Evolutionary conservation across 2,329 filamentous ascomycete genomes (phyloP).

Genomic region (Diaporthe aspalathi): DNA sequence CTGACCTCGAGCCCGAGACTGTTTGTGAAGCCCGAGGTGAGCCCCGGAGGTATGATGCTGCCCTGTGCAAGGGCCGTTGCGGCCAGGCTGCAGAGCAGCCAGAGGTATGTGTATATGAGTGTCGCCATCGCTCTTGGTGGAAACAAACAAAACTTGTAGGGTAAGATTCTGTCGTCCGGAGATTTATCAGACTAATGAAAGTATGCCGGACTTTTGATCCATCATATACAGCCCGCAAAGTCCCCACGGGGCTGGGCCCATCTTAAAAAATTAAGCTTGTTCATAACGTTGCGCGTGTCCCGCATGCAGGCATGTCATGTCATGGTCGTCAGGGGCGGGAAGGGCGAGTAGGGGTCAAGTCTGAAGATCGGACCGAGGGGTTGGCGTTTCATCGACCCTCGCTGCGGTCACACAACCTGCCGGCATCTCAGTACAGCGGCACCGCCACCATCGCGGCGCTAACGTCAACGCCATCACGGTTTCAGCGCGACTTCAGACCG

Average conservation of each 20-base stretch:
- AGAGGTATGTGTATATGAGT: neutral
- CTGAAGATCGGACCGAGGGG: slow-evolving; percentile 31
- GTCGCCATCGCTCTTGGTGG: neutral
- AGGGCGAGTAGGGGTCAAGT: slow-evolving; percentile 4
- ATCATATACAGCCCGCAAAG: neutral
- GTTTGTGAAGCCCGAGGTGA: neutral
- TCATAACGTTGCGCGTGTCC: slow-evolving; percentile 8
- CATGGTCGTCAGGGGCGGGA: neutral
- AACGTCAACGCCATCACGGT: slow-evolving; percentile 14
- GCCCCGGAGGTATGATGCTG: neutral
- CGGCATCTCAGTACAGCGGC: neutral
- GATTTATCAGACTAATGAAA: slow-evolving; percentile 22
- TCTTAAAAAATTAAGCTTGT: slow-evolving; percentile 26
- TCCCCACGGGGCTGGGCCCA: neutral
- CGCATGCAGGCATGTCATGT: neutral
- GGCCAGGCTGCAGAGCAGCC: neutral
- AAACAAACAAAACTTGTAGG: neutral
- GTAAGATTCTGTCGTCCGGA: slow-evolving; percentile 19
- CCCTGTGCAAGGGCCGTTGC: neutral
- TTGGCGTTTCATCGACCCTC: slow-evolving; percentile 23
- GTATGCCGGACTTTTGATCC: slow-evolving; percentile 1
- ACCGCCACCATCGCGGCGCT: slow-evolving; percentile 18
- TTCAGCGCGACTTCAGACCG: slow-evolving; percentile 10
- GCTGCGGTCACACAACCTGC: neutral
- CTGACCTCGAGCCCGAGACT: slow-evolving; percentile 17